Base-by-base conservation (phyloP, 176 grass and related monocot genomes). In the Cymbopogon citratus region DNA sequence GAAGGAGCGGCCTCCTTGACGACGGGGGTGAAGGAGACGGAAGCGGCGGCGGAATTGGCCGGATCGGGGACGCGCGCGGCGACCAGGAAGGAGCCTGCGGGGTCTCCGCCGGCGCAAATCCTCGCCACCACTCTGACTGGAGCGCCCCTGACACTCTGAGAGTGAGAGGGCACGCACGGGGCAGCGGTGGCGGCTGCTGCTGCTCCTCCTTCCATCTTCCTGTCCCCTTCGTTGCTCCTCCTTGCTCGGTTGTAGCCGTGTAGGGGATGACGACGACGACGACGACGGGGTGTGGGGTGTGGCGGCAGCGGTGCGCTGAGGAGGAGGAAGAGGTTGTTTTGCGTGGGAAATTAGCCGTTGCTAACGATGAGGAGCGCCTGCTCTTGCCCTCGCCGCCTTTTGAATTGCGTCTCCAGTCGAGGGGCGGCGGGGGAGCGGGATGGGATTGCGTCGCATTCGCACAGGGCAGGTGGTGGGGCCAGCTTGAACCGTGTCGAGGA, bases 51-150 rank as follows among this genome's bases (percentile, higher is more conserved):
- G 5, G 76, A 38, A 28, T 23, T 41, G 8, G n/a, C 66, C 3
- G 48, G 21, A 54, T 12, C 52, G 6, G 33, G 14, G n/a, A 36
- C 31, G 9, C 29, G 64, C 1, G 72, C 45, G 0, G 56, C 5
- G 44, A 73, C 83, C 44, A 12, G 52, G 65, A 85, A 77, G 5
- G 5, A 6, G 23, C 75, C 75, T 6, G 35, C 9, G 24, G 45
- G 33, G 23, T 9, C 48, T 6, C 46, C 64, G n/a, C 48, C 48
- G 25, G 83, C 36, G 59, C 44, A 78, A 51, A 86, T 82, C 66
- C 36, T 78, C 45, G 66, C 83, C 36, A 89, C 61, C 25, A 78
- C 76, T 44, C 71, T 38, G 27, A 81, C 67, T 3, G 52, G 63
- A 16, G n/a, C 21, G 46, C 25, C n/a, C 69, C 71, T 23, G 1